These are phyloP conservation scores for Trichocomaceae sp. DNA, from an alignment of 2,329 filamentous ascomycete genomes.

Conservation along the genomic window DNA sequence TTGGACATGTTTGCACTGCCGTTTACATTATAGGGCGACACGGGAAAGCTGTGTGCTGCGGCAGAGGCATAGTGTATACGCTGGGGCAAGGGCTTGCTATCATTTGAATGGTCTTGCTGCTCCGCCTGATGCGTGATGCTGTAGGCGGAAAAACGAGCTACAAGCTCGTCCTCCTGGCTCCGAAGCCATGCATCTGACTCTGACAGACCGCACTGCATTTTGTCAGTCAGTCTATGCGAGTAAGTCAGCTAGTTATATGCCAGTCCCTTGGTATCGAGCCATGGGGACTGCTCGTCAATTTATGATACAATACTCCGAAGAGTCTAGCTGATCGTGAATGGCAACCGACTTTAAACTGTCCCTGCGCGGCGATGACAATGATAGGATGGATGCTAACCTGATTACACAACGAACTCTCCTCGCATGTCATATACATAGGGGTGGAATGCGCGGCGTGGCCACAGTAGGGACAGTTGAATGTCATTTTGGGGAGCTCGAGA, in stretches of 20 bases:
- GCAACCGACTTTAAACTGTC: too few relatives aligned
- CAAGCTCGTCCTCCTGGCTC: conserved; percentile 11
- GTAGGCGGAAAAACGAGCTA: conserved; percentile 11
- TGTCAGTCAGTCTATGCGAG: not conserved
- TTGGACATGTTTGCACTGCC: not conserved
- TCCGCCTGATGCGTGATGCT: conserved; percentile 3
- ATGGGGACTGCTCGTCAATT: too few relatives aligned
- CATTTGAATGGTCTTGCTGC: not conserved
- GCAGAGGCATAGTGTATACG: conserved; percentile 12
- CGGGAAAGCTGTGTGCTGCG: conserved; percentile 12
- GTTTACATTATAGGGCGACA: conserved; percentile 1
- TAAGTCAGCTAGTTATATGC: not conserved
- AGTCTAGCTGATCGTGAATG: not conserved
- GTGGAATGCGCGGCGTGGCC: conserved; percentile 7
- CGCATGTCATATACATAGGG: conserved; percentile 5
- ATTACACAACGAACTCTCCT: conserved; percentile 7
- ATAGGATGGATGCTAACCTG: conserved; percentile 7
- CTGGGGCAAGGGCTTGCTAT: not conserved
- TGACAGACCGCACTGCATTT: conserved; percentile 9
- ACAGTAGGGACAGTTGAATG: conserved; percentile 12
- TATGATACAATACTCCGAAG: not conserved
- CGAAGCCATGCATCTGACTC: conserved; percentile 10
- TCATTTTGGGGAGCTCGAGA: conserved; percentile 4
- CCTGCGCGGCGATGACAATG: not conserved
- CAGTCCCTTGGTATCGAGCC: too few relatives aligned